A percentile compares a stretch with the other conserved stretches of the same genome.
Conservation (phyloP, 352 stramenopile genomes). For the Globisporangium acanthophoron region DNA sequence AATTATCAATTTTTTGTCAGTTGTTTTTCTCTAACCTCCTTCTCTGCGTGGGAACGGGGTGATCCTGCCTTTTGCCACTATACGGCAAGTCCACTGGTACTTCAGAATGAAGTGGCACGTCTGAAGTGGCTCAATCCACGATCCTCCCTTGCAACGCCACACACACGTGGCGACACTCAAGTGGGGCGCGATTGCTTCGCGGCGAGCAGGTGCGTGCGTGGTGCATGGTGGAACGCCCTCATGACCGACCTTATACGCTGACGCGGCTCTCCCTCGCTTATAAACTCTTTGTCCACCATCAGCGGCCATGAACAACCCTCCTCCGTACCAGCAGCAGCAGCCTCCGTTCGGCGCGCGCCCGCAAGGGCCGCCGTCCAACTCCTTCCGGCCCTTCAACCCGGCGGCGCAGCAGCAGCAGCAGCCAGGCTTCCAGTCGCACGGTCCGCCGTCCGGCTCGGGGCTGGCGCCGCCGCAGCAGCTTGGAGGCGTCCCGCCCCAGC, state of each 20-base stretch:
- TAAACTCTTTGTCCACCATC: background rate
- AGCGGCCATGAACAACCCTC: constrained; percentile 21
- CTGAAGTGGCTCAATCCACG: background rate
- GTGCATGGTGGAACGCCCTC: background rate
- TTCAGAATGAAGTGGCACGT: too few species aligned
- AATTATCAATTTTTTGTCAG: too few species aligned
- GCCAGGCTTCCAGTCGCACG: constrained; percentile 17
- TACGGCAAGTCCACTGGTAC: too few species aligned
- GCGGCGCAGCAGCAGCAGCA: constrained; percentile 30
- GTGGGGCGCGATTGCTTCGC: background rate
- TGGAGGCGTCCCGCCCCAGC: constrained; percentile 1
- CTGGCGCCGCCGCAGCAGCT: constrained; percentile 12
- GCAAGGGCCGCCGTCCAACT: constrained; percentile 26
- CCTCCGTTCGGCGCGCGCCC: constrained; percentile 42
- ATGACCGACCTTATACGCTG: too few species aligned
- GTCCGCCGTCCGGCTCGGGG: constrained; percentile 8
- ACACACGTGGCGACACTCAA: background rate
- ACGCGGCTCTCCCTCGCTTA: background rate
- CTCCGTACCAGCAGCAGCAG: constrained; percentile 32
- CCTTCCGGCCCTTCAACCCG: constrained; percentile 70
- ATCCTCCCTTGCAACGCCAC: background rate
- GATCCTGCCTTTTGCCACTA: too few species aligned
- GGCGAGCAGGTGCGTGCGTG: background rate
- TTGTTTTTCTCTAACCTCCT: too few species aligned
- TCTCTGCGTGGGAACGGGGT: too few species aligned